Evolutionary conservation across 2,329 filamentous ascomycete species (phyloP).

Genomic region (Aspergillus sp.): DNA sequence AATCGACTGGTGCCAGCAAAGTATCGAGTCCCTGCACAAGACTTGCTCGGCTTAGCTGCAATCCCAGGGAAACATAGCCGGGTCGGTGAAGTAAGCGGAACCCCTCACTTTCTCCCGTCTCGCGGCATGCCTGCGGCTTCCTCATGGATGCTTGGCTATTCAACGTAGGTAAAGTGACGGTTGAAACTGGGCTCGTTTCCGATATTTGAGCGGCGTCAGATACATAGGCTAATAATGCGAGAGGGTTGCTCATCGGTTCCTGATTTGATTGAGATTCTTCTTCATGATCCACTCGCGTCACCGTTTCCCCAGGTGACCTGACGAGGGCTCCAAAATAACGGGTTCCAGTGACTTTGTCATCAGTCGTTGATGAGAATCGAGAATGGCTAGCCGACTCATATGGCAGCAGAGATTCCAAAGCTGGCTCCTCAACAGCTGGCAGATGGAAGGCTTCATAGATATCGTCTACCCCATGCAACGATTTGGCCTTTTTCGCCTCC

Average conservation of each 20-base stretch:
- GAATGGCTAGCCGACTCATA: too few relatives aligned
- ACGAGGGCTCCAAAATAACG: too few relatives aligned
- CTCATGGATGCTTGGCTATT: too few relatives aligned
- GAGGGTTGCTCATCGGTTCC: slow-evolving; percentile 22
- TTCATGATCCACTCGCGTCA: too few relatives aligned
- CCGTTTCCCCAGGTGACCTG: too few relatives aligned
- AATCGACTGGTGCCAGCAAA: slow-evolving; percentile 4
- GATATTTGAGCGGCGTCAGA: slow-evolving; percentile 15
- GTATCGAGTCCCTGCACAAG: slow-evolving; percentile 17
- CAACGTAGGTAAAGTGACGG: background rate
- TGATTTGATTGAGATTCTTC: slow-evolving; percentile 1
- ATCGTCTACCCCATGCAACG: background rate
- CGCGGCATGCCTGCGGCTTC: too few relatives aligned
- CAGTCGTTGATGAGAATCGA: too few relatives aligned
- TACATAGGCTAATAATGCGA: slow-evolving; percentile 21
- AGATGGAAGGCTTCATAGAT: too few relatives aligned
- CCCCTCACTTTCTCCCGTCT: too few relatives aligned
- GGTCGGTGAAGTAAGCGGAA: slow-evolving; percentile 10
- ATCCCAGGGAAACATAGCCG: slow-evolving; percentile 18
- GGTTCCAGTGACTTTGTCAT: too few relatives aligned
- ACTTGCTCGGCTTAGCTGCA: slow-evolving; percentile 12
- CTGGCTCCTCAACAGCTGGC: too few relatives aligned
- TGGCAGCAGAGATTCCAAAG: too few relatives aligned
- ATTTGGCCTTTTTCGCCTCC: slow-evolving; percentile 15
- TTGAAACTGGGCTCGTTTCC: slow-evolving; percentile 1